These are phyloP conservation scores for Davidsoniella eucalypti DNA, from an alignment of 2,329 filamentous ascomycete genomes.

Conservation along the genomic window DNA sequence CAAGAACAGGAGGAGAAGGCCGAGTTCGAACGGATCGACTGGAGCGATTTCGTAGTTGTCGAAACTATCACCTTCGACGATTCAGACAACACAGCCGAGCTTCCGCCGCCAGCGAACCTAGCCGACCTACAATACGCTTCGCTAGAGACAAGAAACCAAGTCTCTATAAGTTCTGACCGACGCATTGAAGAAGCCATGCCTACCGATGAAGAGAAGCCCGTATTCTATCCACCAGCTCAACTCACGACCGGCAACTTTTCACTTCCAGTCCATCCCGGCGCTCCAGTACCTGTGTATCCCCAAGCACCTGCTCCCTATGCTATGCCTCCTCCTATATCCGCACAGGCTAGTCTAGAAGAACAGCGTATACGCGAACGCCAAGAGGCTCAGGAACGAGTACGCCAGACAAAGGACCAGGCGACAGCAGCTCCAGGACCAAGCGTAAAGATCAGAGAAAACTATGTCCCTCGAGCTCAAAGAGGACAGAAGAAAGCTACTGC, in stretches of 20 bases:
- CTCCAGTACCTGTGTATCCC: conserved; percentile 23
- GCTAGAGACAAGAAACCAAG: conserved; percentile 83
- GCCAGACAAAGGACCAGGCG: conserved; percentile 52
- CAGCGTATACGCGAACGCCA: conserved; percentile 46
- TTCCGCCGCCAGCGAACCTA: conserved; percentile 77
- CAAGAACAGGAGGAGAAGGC: conserved; percentile 65
- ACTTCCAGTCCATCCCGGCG: conserved; percentile 29
- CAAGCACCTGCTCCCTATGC: conserved; percentile 18
- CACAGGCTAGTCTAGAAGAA: conserved; percentile 34
- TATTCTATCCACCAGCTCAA: conserved; percentile 21
- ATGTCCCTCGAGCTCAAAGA: conserved; percentile 69
- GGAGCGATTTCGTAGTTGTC: conserved; percentile 93
- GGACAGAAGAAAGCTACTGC: conserved; percentile 50
- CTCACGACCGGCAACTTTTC: conserved; percentile 23
- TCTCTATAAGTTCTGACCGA: conserved; percentile 65
- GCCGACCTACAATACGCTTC: conserved; percentile 88
- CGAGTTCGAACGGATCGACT: conserved; percentile 76
- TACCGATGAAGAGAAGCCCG: conserved; percentile 39
- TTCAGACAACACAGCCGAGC: conserved; percentile 66
- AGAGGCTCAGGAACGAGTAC: conserved; percentile 45
- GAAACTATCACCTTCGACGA: conserved; percentile 90
- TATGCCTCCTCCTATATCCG: not conserved
- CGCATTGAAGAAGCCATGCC: conserved; percentile 94
- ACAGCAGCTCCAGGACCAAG: conserved; percentile 53
- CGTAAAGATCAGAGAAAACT: conserved; percentile 88